Base-by-base conservation (phyloP, 176 grass and related monocot species). In the Phyllostachys edulis region DNA sequence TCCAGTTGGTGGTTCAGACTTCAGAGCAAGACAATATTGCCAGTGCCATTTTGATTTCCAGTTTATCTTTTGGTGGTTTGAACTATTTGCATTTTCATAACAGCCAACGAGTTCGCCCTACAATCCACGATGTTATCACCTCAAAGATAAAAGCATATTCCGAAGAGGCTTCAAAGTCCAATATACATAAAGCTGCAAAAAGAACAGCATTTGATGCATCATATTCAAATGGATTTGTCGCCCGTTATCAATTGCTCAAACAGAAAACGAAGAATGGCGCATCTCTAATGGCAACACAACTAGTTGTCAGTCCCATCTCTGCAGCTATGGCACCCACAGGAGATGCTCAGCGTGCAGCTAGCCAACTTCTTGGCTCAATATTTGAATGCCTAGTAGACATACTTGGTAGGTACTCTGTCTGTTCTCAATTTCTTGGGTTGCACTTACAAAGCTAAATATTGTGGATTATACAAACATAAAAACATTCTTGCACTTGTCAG, bases 111-210 rank as follows among this genome's bases (percentile, higher is more conserved):
- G 83, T 98, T 60, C 91, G 96, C 29, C 78, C 96, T 46, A 98
- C 96, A 39, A 89, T 98, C 75, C 96, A 98, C 62, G 89, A 96
- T 83, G 85, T 96, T 69, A 98, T 98, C 54, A 92, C 84, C 57
- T 87, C 93, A 83, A 93, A 89, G 52, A 93, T 98, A 76, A 98
- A 95, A 90, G 52, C 72, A 68, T 88, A 92, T 84, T 71, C 80
- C 24, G 79, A 82, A 85, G 70, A 79, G 18, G 51, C 80, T 74
- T 83, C 89, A 77, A 96, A 82, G 63, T 87, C 85, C 23, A 82
- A 63, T 57, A 72, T 75, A 63, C 87, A 80, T 32, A 90, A 89
- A 84, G 82, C 59, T 82, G 54, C 75, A 64, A 90, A 89, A 82
- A 75, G 42, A 78, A 76, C 4, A 73, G 64, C 18, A 49, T 88